Percentiles rank a stretch among this genome's conserved stretches.
Conservation (phyloP, 2,329 filamentous ascomycete species). For the Epichloe scottii region DNA sequence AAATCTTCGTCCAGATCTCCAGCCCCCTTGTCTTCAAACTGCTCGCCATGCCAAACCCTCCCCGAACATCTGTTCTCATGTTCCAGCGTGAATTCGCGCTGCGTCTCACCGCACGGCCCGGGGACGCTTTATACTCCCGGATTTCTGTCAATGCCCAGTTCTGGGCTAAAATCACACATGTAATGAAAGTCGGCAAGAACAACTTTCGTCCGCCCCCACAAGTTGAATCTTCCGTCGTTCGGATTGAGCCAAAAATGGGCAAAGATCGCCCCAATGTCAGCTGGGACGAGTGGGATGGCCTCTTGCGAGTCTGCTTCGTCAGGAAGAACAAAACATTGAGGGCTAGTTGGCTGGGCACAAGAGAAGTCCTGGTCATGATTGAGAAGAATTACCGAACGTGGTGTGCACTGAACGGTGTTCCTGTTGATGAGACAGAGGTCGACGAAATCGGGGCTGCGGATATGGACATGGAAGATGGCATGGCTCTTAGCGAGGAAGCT, state of each 20-base stretch:
- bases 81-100: conserved; percentile 93
- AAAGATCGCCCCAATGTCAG: conserved; percentile 67
- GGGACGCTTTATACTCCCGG: conserved; percentile 82
- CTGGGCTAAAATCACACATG: conserved; percentile 52
- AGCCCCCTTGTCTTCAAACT: conserved; percentile 87
- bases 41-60: conserved; percentile 67
- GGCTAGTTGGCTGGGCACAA: conserved; percentile 67
- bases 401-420: conserved; percentile 75
- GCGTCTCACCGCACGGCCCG: conserved; percentile 74
- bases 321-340: conserved; percentile 86
- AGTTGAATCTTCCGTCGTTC: conserved; percentile 83
- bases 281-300: conserved; percentile 91
- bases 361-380: conserved; percentile 68
- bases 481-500: not conserved
- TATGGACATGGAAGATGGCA: conserved; percentile 24
- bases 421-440: conserved; percentile 54
- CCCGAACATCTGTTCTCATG: conserved; percentile 81
- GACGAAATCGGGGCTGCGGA: conserved; percentile 31
- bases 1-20: conserved; percentile 49
- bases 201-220: conserved; percentile 93
- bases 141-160: conserved; percentile 89
- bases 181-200: conserved; percentile 91
- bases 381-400: conserved; percentile 82
- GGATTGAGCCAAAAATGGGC: conserved; percentile 77
- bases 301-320: conserved; percentile 58